Base-by-base conservation (phyloP, 2,329 filamentous ascomycete genomes). In the Fusarium kyushuense region DNA sequence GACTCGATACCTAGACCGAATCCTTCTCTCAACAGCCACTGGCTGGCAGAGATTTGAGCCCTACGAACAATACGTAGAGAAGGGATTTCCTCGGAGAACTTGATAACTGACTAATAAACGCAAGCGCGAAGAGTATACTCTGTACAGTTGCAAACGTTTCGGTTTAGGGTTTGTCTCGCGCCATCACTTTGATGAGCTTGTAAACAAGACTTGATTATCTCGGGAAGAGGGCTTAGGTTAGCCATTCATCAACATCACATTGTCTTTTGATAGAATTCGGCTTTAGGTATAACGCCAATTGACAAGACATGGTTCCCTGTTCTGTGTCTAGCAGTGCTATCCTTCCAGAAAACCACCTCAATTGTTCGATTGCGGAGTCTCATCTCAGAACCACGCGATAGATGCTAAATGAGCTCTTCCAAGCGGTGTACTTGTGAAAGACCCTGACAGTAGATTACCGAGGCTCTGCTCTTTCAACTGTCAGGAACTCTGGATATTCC, bases 1-100 rank as follows among this genome's bases (percentile, higher is more conserved):
- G n/a, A n/a, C n/a, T n/a, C n/a, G 69, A 69, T 65, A 73, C 57
- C 66, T 73, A 49, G 43, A 21, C 45, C 33, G 58, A 51, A 41
- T 47, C 41, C 35, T 23, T 40, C 8, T 19, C 12, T 13, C 16
- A 38, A 32, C 33, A 47, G 58, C 47, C 56, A 63, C 40, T 11
- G 17, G 10, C 23, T 16, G 33, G 32, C 46, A 49, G 32, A 35
- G 9, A 49, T 49, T 33, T 25, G 17, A 38, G 47, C 25, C 14
- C 32, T 13, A 21, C 11, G 25, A 38, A 49, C 47, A 49, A 49
- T 27, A 27, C 6, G 7, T 38, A 49, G 25, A 10, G 23, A 8
- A 49, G 23, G 47, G 47, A 38, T 27, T 27, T 13, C 33, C 32
- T 25, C 32, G 10, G 47, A 38, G 23, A 38, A 27, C 17, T 14